Evolutionary conservation across 169 alveolate genomes (phyloP).

Genomic region (Plasmodium knowlesi): DNA sequence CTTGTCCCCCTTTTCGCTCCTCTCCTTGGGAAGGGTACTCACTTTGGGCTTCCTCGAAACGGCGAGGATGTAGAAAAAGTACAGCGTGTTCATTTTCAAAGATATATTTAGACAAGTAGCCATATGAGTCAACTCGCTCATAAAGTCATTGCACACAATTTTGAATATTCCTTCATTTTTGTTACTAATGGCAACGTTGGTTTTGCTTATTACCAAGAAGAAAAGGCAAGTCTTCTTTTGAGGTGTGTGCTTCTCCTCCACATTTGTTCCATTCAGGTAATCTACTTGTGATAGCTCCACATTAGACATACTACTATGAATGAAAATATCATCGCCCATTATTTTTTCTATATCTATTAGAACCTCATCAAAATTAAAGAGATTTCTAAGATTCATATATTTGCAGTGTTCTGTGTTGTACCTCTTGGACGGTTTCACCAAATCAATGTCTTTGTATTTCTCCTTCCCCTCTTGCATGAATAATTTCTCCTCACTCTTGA

Average conservation of each 20-base stretch:
- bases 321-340: slow-evolving; percentile 12
- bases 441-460: not conserved
- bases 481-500: not conserved
- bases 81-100: slow-evolving; percentile 19
- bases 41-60: not conserved
- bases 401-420: slow-evolving; percentile 12
- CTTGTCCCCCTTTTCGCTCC: not conserved
- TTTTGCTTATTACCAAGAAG: slow-evolving; percentile 35
- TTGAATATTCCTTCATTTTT: slow-evolving; percentile 65
- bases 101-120: slow-evolving; percentile 13
- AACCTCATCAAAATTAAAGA: slow-evolving; percentile 24
- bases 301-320: not conserved
- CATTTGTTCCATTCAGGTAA: not conserved
- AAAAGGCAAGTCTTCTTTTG: slow-evolving; percentile 10
- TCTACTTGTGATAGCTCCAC: not conserved
- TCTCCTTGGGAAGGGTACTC: not conserved
- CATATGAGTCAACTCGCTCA: slow-evolving; percentile 32
- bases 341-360: not conserved
- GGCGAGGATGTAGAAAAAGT: slow-evolving; percentile 36
- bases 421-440: not conserved
- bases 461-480: not conserved
- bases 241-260: not conserved
- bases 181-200: slow-evolving; percentile 11
- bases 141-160: slow-evolving; percentile 16
- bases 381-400: slow-evolving; percentile 46